Evolutionary conservation across 257 asterid species (phyloP), one percentile per base, ranked within the genome.

Genomic region (Orobanche coerulescens): DNA sequence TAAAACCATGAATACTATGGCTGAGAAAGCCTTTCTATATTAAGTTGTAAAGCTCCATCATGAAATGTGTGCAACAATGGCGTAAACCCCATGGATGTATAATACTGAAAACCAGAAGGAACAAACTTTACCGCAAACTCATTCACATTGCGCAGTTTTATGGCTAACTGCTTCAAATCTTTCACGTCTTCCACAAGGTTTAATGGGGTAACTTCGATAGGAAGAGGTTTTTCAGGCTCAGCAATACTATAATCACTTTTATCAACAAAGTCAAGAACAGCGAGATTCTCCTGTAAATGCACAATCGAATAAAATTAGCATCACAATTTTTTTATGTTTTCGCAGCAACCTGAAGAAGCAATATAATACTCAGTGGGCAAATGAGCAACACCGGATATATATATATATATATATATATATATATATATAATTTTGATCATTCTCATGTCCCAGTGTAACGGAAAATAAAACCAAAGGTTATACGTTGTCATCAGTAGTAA

Each of bases 51-150:
- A 42, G 14, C 44, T 37, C 42, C 30, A 61, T 18, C 39, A 25
- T 42, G 53, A 33, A 16, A 61, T 30, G 34, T 10, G 18, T 10
- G 7, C 1, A 39, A 46, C 31, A 12, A 36, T n/a, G n/a, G n/a
- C 61, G 61, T 24, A 62, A 58, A 11, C 6, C 19, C 4, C 31
- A 62, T 58, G 25, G 51, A 19, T 31, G 43, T 20, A 62, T 2
- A 60, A 5, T 37, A n/a, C 36, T 12, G 18, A 31, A 66, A 22
- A 72, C 48, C 33, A 71, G 36, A 49, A 48, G 33, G 20, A 13
- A 40, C 30, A 62, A 60, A 55, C 43, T 43, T 71, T 88, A 91
- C 99, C 84, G 99, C 97, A 81, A 93, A 89, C 70, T 89, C 99
- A 73, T 86, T 78, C 71, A 72, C 92, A 50, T 31, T 64, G 6